These are phyloP conservation scores for Zostera marina DNA, from an alignment of 116 monocot species.

Conservation along the genomic window DNA sequence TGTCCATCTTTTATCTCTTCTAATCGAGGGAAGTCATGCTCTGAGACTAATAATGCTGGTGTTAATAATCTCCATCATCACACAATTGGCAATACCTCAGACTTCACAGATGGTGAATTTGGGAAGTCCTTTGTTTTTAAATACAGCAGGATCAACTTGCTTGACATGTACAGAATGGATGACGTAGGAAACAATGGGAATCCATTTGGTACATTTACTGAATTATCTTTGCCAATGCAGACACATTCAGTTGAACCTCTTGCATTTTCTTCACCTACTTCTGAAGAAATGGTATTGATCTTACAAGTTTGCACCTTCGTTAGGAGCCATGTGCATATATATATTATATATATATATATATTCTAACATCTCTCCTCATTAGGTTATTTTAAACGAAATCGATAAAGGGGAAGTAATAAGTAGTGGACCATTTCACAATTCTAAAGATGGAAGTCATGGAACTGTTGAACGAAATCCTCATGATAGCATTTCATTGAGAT, in stretches of 20 bases:
- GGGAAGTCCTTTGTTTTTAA: slow-evolving; percentile 28
- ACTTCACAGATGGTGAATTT: slow-evolving; percentile 28
- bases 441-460: slow-evolving; percentile 66
- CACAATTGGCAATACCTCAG: slow-evolving; percentile 21
- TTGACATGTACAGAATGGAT: slow-evolving; percentile 71
- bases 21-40: slow-evolving; percentile 34
- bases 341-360: background rate
- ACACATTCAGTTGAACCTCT: slow-evolving; percentile 53
- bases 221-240: slow-evolving; percentile 52
- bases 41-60: slow-evolving; percentile 4
- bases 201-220: slow-evolving; percentile 26
- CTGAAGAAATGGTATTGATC: slow-evolving; percentile 65
- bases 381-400: slow-evolving; percentile 81
- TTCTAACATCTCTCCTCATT: slow-evolving; percentile 5
- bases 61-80: slow-evolving; percentile 13
- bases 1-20: slow-evolving; percentile 20
- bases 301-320: slow-evolving; percentile 1
- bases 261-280: slow-evolving; percentile 51
- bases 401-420: slow-evolving; percentile 80
- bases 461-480: slow-evolving; percentile 25
- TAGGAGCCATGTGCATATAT: no score
- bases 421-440: slow-evolving; percentile 38
- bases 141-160: slow-evolving; percentile 80
- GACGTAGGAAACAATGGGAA: slow-evolving; percentile 32
- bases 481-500: slow-evolving; percentile 17